Base-by-base conservation (phyloP, 305 asterid species). In the Fraxinus baroniana region DNA sequence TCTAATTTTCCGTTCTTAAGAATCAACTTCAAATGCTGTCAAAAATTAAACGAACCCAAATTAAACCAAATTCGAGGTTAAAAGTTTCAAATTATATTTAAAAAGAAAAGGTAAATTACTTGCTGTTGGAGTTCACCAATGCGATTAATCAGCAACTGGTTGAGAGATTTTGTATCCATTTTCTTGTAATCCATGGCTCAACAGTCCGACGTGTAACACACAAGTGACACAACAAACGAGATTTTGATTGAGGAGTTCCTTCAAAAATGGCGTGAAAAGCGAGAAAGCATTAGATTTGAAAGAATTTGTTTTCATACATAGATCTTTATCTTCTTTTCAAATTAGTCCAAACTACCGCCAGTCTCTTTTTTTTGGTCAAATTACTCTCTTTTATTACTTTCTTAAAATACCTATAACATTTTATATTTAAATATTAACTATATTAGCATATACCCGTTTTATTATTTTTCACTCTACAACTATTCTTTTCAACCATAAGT, bases 101-200 rank as follows among this genome's bases (percentile, higher is more conserved):
- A 76, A 49, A 79, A 1, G 26, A 62, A 72, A 24, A 46, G 20
- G 20, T 33, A 72, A 80, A 8, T 77, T 88, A 91, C 91, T 80
- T 80, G 66, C 18, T 44, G 82, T 76, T 85, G 82, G 76, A 88
- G 84, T 75, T 85, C 84, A 24, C 46, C 76, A 78, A 90, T 86
- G 60, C 68, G 80, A 84, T 76, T 75, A 66, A 82, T 41, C 83
- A 76, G 81, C 84, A 77, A 26, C 72, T 62, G 75, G 55, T 82
- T 71, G 81, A 87, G 90, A 35, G 78, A 12, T 30, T 78, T 84
- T 33, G 83, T 76, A 75, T 83, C 87, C 73, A 83, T 49, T 68
- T 46, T 78, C 86, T 18, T 30, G 60, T 64, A 81, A 72, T 83
- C 89, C 85, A 88, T 81, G 33, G 87, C 85, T 60, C 20, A 37